Evolutionary conservation across 306 rosid genomes (phyloP), one percentile per base, ranked within the genome.

Genomic region (Quercus aquifolioides): DNA sequence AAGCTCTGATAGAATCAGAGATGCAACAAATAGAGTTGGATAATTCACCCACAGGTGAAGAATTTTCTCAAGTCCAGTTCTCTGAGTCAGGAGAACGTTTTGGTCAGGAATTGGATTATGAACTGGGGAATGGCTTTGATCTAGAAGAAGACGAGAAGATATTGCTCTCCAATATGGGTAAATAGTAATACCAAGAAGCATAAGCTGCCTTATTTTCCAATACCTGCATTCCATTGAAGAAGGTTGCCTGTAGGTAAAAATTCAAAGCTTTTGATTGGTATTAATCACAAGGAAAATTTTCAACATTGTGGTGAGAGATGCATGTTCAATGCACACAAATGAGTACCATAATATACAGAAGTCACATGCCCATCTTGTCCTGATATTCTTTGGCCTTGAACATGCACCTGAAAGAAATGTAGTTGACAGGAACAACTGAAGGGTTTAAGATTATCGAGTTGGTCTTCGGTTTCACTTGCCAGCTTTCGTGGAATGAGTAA

Each of bases 91-190:
- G 84, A 67, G 92, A 84, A 31, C 33, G 84, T 35, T 74, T 41
- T 71, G 75, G 86, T 79, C 54, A 38, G 68, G 78, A 69, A 17
- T 35, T 83, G 55, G 94, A 92, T 43, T 90, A 88, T 56, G 91
- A 83, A 69, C 86, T 70, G n/a, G 87, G 84, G 9, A 83, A 78
- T 49, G 84, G 72, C 70, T 76, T 79, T 74, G 91, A 81, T 81
- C 74, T 81, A 70, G 92, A 88, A 52, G 88, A 80, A 9, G 98
- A 92, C 41, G 97, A 92, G 43, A 84, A 88, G 72, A 67, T 69
- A 17, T 84, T 88, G 69, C 88, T 92, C 26, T 78, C 93, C 71
- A 74, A 87, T 71, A 46, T 59, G 35, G 79, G 80, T 71, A 79
- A 77, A 46, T 71, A 74, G 74, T 87, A 73, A 73, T 51, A 35